These are phyloP conservation scores for Candida dajiaensis DNA, from an alignment of 805 yeast species.

Conservation along the genomic window DNA sequence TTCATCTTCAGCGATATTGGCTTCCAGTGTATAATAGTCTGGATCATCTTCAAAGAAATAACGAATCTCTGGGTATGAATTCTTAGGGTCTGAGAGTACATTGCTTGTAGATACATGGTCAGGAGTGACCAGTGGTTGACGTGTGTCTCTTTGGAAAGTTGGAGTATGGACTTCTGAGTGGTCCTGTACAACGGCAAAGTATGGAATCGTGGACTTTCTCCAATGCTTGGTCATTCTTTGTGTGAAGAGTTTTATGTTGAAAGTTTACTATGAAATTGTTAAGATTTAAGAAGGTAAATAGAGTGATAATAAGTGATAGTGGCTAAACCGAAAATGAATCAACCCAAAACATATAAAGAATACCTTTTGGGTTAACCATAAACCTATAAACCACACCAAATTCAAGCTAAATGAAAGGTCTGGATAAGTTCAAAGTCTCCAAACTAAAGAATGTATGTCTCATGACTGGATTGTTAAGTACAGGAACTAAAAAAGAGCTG, in stretches of 20 bases:
- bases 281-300: too few species aligned
- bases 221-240: constrained; percentile 12
- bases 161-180: neutral
- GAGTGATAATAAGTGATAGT: neutral
- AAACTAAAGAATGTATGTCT: constrained; percentile 13
- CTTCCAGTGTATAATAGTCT: constrained; percentile 12
- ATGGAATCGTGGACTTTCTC: constrained; percentile 20
- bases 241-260: too few species aligned
- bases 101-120: constrained; percentile 1
- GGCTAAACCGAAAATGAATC: neutral
- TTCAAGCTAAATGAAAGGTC: constrained; percentile 4
- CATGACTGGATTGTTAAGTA: constrained; percentile 11
- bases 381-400: too few species aligned
- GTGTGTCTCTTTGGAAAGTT: neutral
- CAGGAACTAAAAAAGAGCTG: constrained; percentile 13
- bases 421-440: constrained; percentile 8
- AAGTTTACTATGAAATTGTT: too few species aligned
- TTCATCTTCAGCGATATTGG: constrained; percentile 8
- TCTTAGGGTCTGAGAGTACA: neutral
- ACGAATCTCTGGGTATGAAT: constrained; percentile 21
- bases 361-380: too few species aligned
- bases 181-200: constrained; percentile 19
- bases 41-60: constrained; percentile 24
- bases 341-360: too few species aligned
- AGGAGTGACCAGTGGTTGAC: neutral